A percentile compares a stretch with the other conserved stretches of the same genome.
Evolutionary conservation across 1,284 basidiomycete species (phyloP).

Genomic region (Ceratobasidium sp.): DNA sequence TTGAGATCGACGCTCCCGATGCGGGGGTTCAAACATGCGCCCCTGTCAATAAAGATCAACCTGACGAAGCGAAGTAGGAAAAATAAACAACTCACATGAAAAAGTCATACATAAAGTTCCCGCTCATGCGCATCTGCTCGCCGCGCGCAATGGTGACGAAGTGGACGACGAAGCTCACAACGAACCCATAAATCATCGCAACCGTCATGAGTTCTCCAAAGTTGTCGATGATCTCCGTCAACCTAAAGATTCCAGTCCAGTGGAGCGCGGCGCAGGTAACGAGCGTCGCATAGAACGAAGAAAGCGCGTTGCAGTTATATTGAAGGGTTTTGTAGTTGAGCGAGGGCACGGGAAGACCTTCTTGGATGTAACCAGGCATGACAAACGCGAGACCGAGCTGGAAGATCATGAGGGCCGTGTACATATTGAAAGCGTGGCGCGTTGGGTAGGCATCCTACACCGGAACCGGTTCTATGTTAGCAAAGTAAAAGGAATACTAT

Average conservation of each 20-base stretch:
- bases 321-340: constrained; percentile 90
- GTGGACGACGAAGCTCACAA: constrained; percentile 82
- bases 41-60: constrained; percentile 53
- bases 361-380: constrained; percentile 92
- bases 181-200: constrained; percentile 93
- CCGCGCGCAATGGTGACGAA: constrained; percentile 79
- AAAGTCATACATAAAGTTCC: constrained; percentile 92
- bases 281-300: constrained; percentile 88
- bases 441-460: constrained; percentile 91
- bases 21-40: constrained; percentile 92
- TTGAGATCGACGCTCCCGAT: constrained; percentile 95
- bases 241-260: constrained; percentile 83
- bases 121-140: constrained; percentile 89
- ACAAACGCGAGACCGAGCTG: constrained; percentile 91
- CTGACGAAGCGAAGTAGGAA: background rate
- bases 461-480: background rate
- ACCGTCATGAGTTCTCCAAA: constrained; percentile 97
- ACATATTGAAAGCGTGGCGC: constrained; percentile 86
- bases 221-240: constrained; percentile 96
- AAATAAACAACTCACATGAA: constrained; percentile 71
- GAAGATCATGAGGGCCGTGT: constrained; percentile 88
- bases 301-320: constrained; percentile 98
- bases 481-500: background rate
- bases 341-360: constrained; percentile 93
- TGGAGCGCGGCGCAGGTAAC: constrained; percentile 82